Base-by-base conservation (phyloP, 805 yeast species). In the Naumovozyma baii region DNA sequence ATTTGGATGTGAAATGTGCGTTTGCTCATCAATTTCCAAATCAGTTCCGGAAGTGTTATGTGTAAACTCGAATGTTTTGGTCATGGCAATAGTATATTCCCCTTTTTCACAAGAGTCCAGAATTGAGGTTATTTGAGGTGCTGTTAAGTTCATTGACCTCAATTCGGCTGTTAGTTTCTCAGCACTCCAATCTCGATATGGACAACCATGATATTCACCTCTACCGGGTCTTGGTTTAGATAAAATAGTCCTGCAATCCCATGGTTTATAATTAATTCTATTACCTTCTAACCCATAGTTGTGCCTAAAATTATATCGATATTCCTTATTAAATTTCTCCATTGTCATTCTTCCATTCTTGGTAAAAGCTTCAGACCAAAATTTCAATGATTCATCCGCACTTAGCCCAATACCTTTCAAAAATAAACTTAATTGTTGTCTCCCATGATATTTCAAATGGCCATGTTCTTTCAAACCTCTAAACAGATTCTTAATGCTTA, bases 241-340 rank as follows among this genome's bases (percentile, higher is more conserved):
- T 42, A 85, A 61, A 32, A 92, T 85, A 1, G 80, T 77, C 31
- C 76, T 73, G 66, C 96, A 92, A 55, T 80, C 83, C 80, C 82
- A 74, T 3, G 97, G 95, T 51, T 75, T 74, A 62, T 86, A 87
- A 51, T 86, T 83, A 51, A 77, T 81, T 44, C 95, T 68, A 10
- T 81, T 80, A 49, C 98, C 99, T 63, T 85, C 96, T 42, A 85
- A 67, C 36, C 97, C 99, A 58, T 90, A 92, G 45, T 72, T 74
- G 61, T 92, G 96, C 44, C 95, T 73, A 53, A 92, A 76, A 51
- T 83, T 84, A 68, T 92, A 92, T 44, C 76, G 71, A 67, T 90
- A 88, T 55, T 90, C 94, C 62, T 87, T 88, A 59, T 80, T 76
- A 63, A 88, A 87, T 50, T 76, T 76, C 39, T 86, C 96, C 39